phyloP scores from a whole-genome alignment of 1,284 basidiomycete species.

The Cutaneotrichosporon sp. region DNA sequence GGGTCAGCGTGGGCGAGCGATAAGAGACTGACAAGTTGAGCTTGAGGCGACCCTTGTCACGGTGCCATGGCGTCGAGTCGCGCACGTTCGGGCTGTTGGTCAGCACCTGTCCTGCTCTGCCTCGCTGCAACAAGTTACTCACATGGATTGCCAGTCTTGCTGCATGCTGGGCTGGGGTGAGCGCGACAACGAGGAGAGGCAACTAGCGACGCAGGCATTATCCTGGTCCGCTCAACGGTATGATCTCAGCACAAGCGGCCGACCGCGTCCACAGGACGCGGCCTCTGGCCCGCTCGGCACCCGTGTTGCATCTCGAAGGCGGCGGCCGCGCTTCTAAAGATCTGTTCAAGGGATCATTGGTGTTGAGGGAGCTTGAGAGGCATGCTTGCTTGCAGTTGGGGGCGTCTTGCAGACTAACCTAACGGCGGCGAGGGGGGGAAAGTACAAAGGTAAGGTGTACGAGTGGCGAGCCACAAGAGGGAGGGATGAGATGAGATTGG shows the following conservation, averaged over 20 bases:
- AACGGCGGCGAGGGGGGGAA: background rate
- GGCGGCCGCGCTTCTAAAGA: conserved; percentile 4
- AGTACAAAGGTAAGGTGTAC: background rate
- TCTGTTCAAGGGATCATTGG: conserved; percentile 8
- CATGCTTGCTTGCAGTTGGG: conserved; percentile 2
- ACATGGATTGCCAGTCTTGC: conserved; percentile 50
- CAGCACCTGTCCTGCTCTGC: background rate
- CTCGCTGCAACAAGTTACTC: conserved; percentile 24
- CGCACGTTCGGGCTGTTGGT: conserved; percentile 46
- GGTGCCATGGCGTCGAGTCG: conserved; percentile 47
- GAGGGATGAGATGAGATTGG: background rate
- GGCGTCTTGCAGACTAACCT: conserved; percentile 5
- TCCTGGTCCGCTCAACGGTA: conserved; percentile 57
- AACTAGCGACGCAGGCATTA: conserved; percentile 57
- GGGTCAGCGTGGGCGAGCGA: background rate
- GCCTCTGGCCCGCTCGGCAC: conserved; percentile 37
- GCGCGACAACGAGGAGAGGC: conserved; percentile 33
- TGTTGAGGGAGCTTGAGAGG: conserved; percentile 2
- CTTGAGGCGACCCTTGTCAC: conserved; percentile 52
- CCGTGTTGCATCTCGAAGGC: conserved; percentile 49
- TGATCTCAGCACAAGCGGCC: conserved; percentile 54
- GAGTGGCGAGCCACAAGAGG: background rate
- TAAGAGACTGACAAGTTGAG: conserved; percentile 46
- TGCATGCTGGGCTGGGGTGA: conserved; percentile 36
- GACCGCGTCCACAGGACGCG: conserved; percentile 9